A percentile compares a stretch with the other conserved stretches of the same genome.
phyloP scores from a whole-genome alignment of 148 eudicot genomes.

The Selenicereus undatus region DNA sequence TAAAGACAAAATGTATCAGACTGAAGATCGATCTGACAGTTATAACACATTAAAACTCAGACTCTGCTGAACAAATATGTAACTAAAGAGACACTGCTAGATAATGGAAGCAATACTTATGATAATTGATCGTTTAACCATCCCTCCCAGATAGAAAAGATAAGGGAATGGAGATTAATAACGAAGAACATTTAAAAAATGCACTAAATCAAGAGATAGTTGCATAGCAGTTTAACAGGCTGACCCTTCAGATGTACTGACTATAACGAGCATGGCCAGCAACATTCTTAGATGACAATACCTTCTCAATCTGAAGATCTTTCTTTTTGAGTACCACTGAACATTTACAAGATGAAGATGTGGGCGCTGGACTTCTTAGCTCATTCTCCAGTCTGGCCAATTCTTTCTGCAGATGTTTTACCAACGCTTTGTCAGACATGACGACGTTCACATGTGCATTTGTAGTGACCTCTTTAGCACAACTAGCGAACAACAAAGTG shows the following conservation, averaged over 20 bases:
- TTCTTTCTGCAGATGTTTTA: constrained; percentile 89
- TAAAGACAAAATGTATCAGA: not conserved
- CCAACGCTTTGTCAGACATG: constrained; percentile 98
- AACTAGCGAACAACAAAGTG: constrained; percentile 88
- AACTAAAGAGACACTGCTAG: too few relatives aligned
- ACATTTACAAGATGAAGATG: constrained; percentile 60
- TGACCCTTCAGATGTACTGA: not conserved
- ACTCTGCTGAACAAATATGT: not conserved
- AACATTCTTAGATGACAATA: constrained; percentile 16
- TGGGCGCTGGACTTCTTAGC: constrained; percentile 65
- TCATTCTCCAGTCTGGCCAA: constrained; percentile 86
- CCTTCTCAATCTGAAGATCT: constrained; percentile 89
- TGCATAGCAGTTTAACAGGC: not conserved
- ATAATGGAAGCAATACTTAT: too few relatives aligned
- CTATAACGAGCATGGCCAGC: not conserved
- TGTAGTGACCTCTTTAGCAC: constrained; percentile 92
- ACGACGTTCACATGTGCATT: constrained; percentile 96
- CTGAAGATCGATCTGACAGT: not conserved
- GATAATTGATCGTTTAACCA: not conserved
- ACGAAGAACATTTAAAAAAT: not conserved
- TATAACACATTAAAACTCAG: not conserved
- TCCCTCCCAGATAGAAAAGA: not conserved
- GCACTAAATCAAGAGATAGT: not conserved
- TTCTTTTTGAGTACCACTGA: constrained; percentile 66
- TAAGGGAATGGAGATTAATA: not conserved